Evolutionary conservation across 257 asterid genomes (phyloP), one percentile per base, ranked within the genome.

Genomic region (Eustoma russellianum): DNA sequence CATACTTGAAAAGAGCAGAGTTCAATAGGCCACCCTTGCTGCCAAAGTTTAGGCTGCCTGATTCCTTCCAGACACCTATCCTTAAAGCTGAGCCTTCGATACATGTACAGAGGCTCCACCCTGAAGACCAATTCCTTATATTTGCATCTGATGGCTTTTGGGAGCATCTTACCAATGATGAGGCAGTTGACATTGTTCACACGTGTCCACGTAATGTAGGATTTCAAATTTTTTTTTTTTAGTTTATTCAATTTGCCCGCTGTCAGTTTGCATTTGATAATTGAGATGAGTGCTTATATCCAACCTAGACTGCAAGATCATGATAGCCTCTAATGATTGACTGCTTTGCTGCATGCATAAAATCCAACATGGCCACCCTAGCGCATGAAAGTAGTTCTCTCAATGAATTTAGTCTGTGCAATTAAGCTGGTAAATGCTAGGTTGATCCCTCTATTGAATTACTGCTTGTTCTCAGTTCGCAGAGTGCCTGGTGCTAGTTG

Each of bases 141-240:
- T 78, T 83, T 58, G 95, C 94, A 9, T 83, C 94, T 13, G 94
- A 86, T 51, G 94, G 94, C 40, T 67, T 86, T 17, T 86, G 96
- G 96, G 94, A 86, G 62, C 94, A 86, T 68, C 88, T 86, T n/a
- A 77, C 75, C 75, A 86, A 83, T 53, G 81, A 86, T 68, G 80
- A 81, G 65, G 96, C 94, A 14, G 94, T 80, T 19, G 67, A 81
- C 63, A 59, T 83, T 49, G 92, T 86, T 57, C 73, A 72, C 71
- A 62, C 52, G 58, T 75, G 77, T 53, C 71, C 82, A 9, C 83
- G 71, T 50, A 68, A 71, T 56, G 96, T 86, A 83, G 8, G 79
- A 41, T 64, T 54, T 53, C 60, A 52, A 28, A 62, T 34, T 14
- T 17, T 33, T 54, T n/a, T n/a, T 6, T 44, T 63, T 55, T 33